phyloP scores from a whole-genome alignment of 2,329 filamentous ascomycete genomes.

The Stagonosporopsis chrysanthemi region DNA sequence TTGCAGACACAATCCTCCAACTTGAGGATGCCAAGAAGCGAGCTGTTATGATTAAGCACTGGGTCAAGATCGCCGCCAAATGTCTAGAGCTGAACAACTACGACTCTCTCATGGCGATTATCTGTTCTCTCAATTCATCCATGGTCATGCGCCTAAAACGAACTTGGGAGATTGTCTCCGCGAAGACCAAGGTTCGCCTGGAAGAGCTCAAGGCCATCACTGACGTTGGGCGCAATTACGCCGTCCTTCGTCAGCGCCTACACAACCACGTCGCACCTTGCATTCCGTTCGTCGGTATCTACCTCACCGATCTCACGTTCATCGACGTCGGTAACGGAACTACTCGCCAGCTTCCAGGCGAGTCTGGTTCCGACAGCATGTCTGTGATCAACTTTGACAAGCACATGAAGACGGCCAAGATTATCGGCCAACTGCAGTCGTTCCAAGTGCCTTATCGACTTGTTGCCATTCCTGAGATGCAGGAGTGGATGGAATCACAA shows the following conservation, averaged over 20 bases:
- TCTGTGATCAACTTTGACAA: conserved; percentile 98
- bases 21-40: conserved; percentile 92
- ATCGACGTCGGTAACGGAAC: conserved; percentile 92
- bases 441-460: conserved; percentile 95
- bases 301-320: conserved; percentile 94
- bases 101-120: conserved; percentile 95
- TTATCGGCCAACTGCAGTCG: conserved; percentile 92
- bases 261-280: conserved; percentile 90
- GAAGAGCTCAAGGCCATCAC: conserved; percentile 83
- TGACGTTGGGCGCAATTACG: conserved; percentile 90
- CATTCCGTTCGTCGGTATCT: conserved; percentile 94
- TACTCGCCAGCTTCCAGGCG: conserved; percentile 74
- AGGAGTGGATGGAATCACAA: conserved; percentile 89
- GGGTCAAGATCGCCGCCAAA: conserved; percentile 92
- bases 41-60: conserved; percentile 90
- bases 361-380: conserved; percentile 67
- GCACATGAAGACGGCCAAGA: conserved; percentile 90
- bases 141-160: conserved; percentile 86
- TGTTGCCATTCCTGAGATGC: conserved; percentile 82
- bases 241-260: conserved; percentile 80
- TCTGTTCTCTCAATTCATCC: conserved; percentile 90
- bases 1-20: conserved; percentile 89
- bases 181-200: conserved; percentile 81
- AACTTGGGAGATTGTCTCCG: conserved; percentile 89
- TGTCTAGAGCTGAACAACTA: conserved; percentile 94